Conservation (phyloP, 2,329 filamentous ascomycete species). For the Eutypa lata region DNA sequence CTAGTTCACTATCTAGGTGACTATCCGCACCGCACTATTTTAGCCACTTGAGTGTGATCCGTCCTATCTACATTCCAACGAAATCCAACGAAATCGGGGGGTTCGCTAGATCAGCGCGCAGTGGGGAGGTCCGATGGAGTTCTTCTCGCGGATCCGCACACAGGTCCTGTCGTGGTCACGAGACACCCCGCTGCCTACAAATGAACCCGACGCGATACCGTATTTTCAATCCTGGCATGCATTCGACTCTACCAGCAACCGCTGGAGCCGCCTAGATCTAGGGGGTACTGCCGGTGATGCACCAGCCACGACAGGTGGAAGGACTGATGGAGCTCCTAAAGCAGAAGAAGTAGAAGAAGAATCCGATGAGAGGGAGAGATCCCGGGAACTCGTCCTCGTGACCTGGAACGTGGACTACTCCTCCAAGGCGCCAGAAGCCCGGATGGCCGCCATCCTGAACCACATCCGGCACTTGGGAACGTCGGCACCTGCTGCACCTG, state of each 20-base stretch:
- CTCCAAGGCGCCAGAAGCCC: conserved; percentile 7
- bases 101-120: no score
- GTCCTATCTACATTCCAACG: no score
- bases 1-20: no score
- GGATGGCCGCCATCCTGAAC: conserved; percentile 25
- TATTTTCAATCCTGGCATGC: neutral
- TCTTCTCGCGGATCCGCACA: neutral
- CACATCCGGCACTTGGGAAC: conserved; percentile 9
- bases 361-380: no score
- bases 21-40: no score
- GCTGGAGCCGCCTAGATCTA: neutral
- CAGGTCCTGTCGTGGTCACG: neutral
- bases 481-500: conserved; percentile 8
- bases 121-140: no score
- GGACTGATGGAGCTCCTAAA: neutral
- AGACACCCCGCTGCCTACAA: neutral
- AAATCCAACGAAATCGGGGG: no score
- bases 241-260: neutral
- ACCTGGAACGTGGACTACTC: conserved; percentile 33
- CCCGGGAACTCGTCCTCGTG: conserved; percentile 13
- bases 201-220: neutral
- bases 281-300: neutral
- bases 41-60: no score
- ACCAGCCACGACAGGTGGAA: neutral
- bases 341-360: no score